Evolutionary conservation across 1,284 basidiomycete species (phyloP).

Genomic region (Cutaneotrichosporon sp.): DNA sequence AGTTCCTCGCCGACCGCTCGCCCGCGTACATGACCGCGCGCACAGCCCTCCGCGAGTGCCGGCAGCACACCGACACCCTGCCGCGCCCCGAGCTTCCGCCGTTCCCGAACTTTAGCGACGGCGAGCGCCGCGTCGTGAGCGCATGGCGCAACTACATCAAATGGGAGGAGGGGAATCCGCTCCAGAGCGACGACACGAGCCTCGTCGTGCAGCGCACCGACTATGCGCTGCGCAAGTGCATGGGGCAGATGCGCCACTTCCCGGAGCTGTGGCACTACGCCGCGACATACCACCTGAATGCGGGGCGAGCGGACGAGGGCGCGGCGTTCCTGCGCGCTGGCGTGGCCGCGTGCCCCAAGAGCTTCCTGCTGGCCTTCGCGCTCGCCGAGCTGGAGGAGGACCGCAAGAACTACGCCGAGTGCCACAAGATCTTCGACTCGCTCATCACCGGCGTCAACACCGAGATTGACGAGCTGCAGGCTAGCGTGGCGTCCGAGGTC

Average conservation of each 20-base stretch:
- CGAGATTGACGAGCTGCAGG: slow-evolving; percentile 72
- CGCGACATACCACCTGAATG: slow-evolving; percentile 71
- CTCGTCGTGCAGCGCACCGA: slow-evolving; percentile 69
- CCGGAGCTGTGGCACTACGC: slow-evolving; percentile 97
- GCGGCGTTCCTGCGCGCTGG: slow-evolving; percentile 78
- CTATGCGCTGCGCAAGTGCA: slow-evolving; percentile 79
- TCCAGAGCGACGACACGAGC: slow-evolving; percentile 78
- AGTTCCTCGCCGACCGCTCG: slow-evolving; percentile 84
- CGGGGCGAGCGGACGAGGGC: slow-evolving; percentile 81
- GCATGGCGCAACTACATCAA: slow-evolving; percentile 91
- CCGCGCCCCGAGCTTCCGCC: slow-evolving; percentile 68
- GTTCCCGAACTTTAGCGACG: slow-evolving; percentile 69
- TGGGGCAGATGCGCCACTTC: slow-evolving; percentile 86
- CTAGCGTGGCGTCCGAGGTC: slow-evolving; percentile 57
- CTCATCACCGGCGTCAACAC: slow-evolving; percentile 69
- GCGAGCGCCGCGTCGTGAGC: slow-evolving; percentile 72
- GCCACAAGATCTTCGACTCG: slow-evolving; percentile 68
- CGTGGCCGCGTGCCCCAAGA: slow-evolving; percentile 82
- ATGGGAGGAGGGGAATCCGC: slow-evolving; percentile 93
- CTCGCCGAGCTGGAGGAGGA: slow-evolving; percentile 81
- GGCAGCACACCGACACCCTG: slow-evolving; percentile 64
- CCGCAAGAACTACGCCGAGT: slow-evolving; percentile 64
- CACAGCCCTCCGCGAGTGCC: slow-evolving; percentile 79
- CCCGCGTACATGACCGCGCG: slow-evolving; percentile 91
- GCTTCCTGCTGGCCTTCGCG: slow-evolving; percentile 85